Evolutionary conservation across 2,329 filamentous ascomycete genomes (phyloP), one percentile per base, ranked within the genome.

Genomic region (Scedosporium apiospermum): DNA sequence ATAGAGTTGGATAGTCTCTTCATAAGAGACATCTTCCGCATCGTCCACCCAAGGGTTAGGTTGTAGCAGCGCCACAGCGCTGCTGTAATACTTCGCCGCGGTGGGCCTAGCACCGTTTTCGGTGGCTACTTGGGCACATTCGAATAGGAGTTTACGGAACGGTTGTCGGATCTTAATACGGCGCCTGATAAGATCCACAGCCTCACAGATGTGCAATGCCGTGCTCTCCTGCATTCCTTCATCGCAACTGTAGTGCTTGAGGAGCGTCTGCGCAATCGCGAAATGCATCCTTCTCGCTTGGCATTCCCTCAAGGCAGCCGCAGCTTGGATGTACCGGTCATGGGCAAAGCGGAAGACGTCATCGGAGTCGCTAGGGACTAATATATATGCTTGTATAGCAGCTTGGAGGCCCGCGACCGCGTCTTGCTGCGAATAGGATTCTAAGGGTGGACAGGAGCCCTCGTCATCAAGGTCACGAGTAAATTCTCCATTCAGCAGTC

Each of bases 311-410:
- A 96, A 77, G 4, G 84, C 82, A 14, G 83, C 79, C 5, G 91
- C 87, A 16, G 90, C 91, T 70, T 89, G 86, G 60, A 92, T 82
- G 69, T 96, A 96, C 61, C 93, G 85, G 72, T 97, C 93, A 72
- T 97, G 93, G 41, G 88, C 87, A 72, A 97, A 97, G 41, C 87
- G 86, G 73, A 96, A 97, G 49, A 87, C 83, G 72, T 96, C 91
- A 69, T 97, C 93, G 1, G 87, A 87, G 65, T 95, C 90, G 21
- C 89, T 90, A 0, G 90, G 84, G 62, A 93, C 85, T 49, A 98
- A 80, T 61, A 97, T 86, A 69, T 90, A 96, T 3, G 88, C 84
- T 68, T 91, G 85, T 18, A 97, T 82, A 9, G 92, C 86, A 34
- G 85, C 86, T 71, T 96, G 91, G n/a, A 98, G 80, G 0, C 91